A percentile compares a stretch with the other conserved stretches of the same genome.
Conservation (phyloP, 2,329 filamentous ascomycete genomes). For the Apiospora marii region DNA sequence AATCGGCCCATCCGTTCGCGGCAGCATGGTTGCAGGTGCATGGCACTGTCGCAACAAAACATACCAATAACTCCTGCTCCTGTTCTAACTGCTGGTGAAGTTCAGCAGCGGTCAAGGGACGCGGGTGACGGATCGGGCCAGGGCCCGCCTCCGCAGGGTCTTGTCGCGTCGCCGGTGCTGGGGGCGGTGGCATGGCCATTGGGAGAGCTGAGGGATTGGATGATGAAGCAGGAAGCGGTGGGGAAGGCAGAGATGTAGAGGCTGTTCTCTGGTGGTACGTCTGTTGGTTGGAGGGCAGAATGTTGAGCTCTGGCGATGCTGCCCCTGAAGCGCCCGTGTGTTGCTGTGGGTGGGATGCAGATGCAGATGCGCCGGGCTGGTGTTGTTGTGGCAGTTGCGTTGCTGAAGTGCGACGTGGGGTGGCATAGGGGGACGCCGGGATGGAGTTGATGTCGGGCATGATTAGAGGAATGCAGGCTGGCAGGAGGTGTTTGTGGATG, state of each 20-base stretch:
- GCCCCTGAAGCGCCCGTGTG: slow-evolving; percentile 35
- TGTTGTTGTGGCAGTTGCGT: slow-evolving; percentile 34
- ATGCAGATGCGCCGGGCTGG: slow-evolving; percentile 35
- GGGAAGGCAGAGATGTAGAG: slow-evolving; percentile 44
- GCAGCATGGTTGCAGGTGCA: background rate
- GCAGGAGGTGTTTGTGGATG: slow-evolving; percentile 7
- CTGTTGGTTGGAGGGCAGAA: slow-evolving; percentile 60
- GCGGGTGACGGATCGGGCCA: slow-evolving; percentile 84
- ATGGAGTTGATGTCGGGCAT: slow-evolving; percentile 50
- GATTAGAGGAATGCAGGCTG: slow-evolving; percentile 28
- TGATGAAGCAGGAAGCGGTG: slow-evolving; percentile 36
- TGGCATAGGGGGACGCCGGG: slow-evolving; percentile 25
- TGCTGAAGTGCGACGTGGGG: slow-evolving; percentile 53
- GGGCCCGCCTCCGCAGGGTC: slow-evolving; percentile 62
- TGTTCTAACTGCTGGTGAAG: slow-evolving; percentile 90
- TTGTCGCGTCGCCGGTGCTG: slow-evolving; percentile 33
- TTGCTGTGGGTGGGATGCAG: slow-evolving; percentile 30
- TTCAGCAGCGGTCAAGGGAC: slow-evolving; percentile 87
- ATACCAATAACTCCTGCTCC: slow-evolving; percentile 91
- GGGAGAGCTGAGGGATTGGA: background rate
- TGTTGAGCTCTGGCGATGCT: slow-evolving; percentile 57
- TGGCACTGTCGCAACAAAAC: slow-evolving; percentile 38
- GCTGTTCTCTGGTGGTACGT: slow-evolving; percentile 43
- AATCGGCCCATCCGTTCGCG: slow-evolving; percentile 21
- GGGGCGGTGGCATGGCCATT: slow-evolving; percentile 41